Conservation (phyloP, 2,329 filamentous ascomycete genomes). For the Verticillium nonalfalfae region DNA sequence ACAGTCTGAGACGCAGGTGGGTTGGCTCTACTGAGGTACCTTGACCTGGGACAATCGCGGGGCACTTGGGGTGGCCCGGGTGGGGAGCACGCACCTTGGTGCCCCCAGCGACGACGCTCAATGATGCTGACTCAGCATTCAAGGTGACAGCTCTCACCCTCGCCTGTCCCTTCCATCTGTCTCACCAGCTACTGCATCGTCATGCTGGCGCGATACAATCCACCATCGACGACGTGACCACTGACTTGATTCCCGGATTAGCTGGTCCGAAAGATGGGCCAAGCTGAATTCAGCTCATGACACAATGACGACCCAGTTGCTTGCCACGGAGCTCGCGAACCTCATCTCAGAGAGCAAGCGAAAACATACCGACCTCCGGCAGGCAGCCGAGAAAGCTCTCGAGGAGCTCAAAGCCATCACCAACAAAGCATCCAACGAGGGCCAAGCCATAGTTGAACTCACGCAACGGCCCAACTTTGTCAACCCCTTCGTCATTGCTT, state of each 20-base stretch:
- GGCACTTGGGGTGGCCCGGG: not conserved
- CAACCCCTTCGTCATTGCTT: constrained; percentile 91
- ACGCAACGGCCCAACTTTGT: constrained; percentile 76
- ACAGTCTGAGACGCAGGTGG: not conserved
- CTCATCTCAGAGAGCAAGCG: constrained; percentile 94
- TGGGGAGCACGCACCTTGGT: not conserved
- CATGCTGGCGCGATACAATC: not conserved
- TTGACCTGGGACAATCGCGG: not conserved
- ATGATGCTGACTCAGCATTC: not conserved
- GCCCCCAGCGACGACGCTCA: too few relatives aligned
- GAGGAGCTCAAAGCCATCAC: constrained; percentile 73
- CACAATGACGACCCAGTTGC: constrained; percentile 85
- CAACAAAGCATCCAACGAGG: constrained; percentile 62
- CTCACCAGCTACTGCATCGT: not conserved
- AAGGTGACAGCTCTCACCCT: not conserved
- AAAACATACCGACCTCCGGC: constrained; percentile 84
- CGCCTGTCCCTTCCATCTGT: not conserved
- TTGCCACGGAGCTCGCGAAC: constrained; percentile 81
- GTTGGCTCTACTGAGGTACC: not conserved
- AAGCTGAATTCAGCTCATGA: constrained; percentile 7
- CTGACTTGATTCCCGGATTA: not conserved
- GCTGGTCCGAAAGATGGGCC: constrained; percentile 6
- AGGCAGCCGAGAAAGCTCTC: constrained; percentile 90
- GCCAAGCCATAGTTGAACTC: constrained; percentile 73
- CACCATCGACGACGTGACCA: not conserved